Evolutionary conservation across 345 rosid species (phyloP), one percentile per base, ranked within the genome.

Genomic region (Nasturtium officinale): DNA sequence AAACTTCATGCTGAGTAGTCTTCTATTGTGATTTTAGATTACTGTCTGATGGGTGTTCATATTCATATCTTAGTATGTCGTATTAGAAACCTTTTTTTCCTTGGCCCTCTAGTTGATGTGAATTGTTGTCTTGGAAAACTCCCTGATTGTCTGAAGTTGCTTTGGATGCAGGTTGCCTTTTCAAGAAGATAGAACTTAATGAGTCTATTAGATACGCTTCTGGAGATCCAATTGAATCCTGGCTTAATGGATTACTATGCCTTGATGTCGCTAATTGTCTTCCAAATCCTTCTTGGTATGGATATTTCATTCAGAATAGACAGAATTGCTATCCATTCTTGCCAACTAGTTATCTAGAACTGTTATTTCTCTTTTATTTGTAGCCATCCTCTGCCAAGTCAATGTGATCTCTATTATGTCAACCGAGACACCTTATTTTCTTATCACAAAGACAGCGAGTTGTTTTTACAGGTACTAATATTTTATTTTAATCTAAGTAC

Each of bases 181-280:
- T 91, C 73, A 90, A 85, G 80, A 95, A 87, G 83, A 91, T 90
- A 60, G 99, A 95, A 75, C 94, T 95, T 25, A 82, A 54, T 9
- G 99, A 95, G 78, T 87, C 99, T 26, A 92, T 95, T 66, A 86
- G 99, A 92, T 92, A 95, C 75, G 85, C 96, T 58, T 82, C 90
- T 72, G 92, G 85, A 47, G 99, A 95, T 81, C 97, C 96, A 21
- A 83, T 95, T 74, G 99, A 95, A 74, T 88, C 92, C 70, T 95
- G 99, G 98, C 96, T 91, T 33, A 87, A 91, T 71, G 80, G 78
- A 47, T 84, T 95, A 63, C 94, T 95, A 23, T 91, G 99, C 83
- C 86, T 91, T 72, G 97, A 95, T 85, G 94, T 84, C 74, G 57
- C 93, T 23, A 95, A 87, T 76, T 85, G 78, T 26, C 80, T 92